These are phyloP conservation scores for Boletus edulis DNA, from an alignment of 768 basidiomycete genomes.

Conservation along the genomic window DNA sequence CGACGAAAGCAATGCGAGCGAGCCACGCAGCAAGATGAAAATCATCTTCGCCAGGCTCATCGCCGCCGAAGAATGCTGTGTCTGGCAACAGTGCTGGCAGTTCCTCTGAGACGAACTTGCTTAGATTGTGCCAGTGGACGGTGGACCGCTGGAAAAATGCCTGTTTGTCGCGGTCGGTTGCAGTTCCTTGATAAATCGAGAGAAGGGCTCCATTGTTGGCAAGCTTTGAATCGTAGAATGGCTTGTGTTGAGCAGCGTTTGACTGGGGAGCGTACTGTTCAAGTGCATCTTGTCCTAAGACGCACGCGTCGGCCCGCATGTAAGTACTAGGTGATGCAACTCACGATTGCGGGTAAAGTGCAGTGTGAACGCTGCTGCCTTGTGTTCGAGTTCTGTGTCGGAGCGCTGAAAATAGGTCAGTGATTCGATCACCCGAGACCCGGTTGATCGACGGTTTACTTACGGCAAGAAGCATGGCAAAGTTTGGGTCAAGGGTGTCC, in stretches of 20 bases:
- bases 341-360: slow-evolving; percentile 40
- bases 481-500: slow-evolving; percentile 50
- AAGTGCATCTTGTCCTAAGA: slow-evolving; percentile 44
- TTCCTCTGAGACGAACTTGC: slow-evolving; percentile 36
- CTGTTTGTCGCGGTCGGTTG: slow-evolving; percentile 33
- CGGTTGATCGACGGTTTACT: slow-evolving; percentile 4
- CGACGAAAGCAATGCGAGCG: slow-evolving; percentile 41
- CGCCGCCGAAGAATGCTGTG: slow-evolving; percentile 48
- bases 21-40: slow-evolving; percentile 56
- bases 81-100: slow-evolving; percentile 41
- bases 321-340: slow-evolving; percentile 17
- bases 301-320: background rate
- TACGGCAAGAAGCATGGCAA: slow-evolving; percentile 42
- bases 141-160: slow-evolving; percentile 40
- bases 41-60: slow-evolving; percentile 49
- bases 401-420: slow-evolving; percentile 34
- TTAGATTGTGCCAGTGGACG: slow-evolving; percentile 38
- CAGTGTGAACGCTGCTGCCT: slow-evolving; percentile 31
- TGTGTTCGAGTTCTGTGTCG: slow-evolving; percentile 44
- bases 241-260: slow-evolving; percentile 36
- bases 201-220: slow-evolving; percentile 39
- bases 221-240: slow-evolving; percentile 45
- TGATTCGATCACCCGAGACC: no score
- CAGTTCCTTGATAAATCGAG: slow-evolving; percentile 40
- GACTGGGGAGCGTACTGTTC: slow-evolving; percentile 34